Conservation (phyloP, 306 rosid species). For the Delonix regia region DNA sequence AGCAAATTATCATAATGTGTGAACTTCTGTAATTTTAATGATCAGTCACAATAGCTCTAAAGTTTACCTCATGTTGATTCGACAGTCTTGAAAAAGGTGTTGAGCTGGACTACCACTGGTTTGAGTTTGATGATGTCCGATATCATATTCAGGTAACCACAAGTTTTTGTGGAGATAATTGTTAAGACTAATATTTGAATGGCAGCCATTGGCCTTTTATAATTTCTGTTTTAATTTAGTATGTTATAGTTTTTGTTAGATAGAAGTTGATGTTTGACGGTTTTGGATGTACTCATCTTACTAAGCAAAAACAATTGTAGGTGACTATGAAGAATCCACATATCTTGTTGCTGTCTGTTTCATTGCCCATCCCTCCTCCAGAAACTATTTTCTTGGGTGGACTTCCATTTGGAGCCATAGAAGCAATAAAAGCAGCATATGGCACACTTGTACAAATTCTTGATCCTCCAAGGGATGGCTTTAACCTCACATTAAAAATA, state of each 20-base stretch:
- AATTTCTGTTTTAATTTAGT: conserved; percentile 3
- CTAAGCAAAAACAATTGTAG: conserved; percentile 45
- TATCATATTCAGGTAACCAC: conserved; percentile 83
- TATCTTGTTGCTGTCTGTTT: conserved; percentile 70
- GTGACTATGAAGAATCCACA: conserved; percentile 83
- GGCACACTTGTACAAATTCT: conserved; percentile 78
- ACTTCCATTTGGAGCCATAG: conserved; percentile 91
- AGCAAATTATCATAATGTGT: background rate
- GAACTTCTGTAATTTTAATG: conserved; percentile 14
- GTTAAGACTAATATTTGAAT: conserved; percentile 7
- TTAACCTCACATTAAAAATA: conserved; percentile 87
- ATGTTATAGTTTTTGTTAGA: conserved; percentile 6
- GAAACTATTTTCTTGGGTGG: conserved; percentile 78
- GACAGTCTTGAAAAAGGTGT: conserved; percentile 83
- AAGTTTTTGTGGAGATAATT: conserved; percentile 1
- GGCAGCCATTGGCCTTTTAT: background rate
- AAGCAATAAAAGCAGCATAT: conserved; percentile 89
- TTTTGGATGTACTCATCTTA: conserved; percentile 33
- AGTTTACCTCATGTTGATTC: conserved; percentile 21
- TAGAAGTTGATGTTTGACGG: conserved; percentile 19
- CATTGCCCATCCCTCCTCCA: conserved; percentile 84
- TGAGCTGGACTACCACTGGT: conserved; percentile 92
- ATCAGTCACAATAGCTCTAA: conserved; percentile 13
- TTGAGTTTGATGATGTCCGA: conserved; percentile 92
- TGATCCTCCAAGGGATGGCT: conserved; percentile 98